Evolutionary conservation across 345 rosid genomes (phyloP).

Genomic region (Gossypium raimondii): DNA sequence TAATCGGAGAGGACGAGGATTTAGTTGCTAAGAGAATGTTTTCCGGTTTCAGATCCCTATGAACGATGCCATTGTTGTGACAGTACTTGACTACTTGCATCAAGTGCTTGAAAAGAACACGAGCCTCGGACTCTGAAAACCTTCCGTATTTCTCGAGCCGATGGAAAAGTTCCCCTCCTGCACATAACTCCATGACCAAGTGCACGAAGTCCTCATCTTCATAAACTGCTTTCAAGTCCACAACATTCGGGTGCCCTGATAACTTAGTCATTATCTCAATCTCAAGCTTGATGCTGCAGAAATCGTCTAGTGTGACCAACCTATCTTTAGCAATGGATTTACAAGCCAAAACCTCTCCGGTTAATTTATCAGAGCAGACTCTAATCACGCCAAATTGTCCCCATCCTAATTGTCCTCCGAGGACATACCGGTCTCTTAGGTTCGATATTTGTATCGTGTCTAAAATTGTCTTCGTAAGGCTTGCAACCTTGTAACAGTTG

Average conservation of each 20-base stretch:
- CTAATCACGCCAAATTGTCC: constrained; percentile 80
- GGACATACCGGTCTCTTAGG: constrained; percentile 54
- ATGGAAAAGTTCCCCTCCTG: constrained; percentile 71
- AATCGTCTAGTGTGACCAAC: constrained; percentile 41
- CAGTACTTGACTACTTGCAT: constrained; percentile 67
- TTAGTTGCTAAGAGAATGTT: constrained; percentile 59
- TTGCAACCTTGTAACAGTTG: background rate
- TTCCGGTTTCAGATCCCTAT: constrained; percentile 67
- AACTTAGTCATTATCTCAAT: constrained; percentile 60
- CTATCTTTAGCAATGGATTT: constrained; percentile 64
- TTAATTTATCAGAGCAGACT: constrained; percentile 53
- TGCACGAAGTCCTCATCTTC: constrained; percentile 64
- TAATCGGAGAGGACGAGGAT: constrained; percentile 56
- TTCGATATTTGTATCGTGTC: constrained; percentile 48
- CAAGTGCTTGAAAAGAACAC: constrained; percentile 50
- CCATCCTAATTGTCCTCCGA: constrained; percentile 74
- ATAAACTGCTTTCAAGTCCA: constrained; percentile 61
- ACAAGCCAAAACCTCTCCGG: constrained; percentile 58
- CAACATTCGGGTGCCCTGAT: constrained; percentile 58
- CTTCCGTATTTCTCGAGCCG: constrained; percentile 56
- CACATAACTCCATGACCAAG: constrained; percentile 66
- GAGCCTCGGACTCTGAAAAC: constrained; percentile 54
- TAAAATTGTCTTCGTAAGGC: constrained; percentile 33
- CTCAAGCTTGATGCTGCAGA: constrained; percentile 50
- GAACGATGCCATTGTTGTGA: constrained; percentile 69